A percentile compares a stretch with the other conserved stretches of the same genome.
Conservation (phyloP, 306 rosid genomes). For the Acacia acuminata region DNA sequence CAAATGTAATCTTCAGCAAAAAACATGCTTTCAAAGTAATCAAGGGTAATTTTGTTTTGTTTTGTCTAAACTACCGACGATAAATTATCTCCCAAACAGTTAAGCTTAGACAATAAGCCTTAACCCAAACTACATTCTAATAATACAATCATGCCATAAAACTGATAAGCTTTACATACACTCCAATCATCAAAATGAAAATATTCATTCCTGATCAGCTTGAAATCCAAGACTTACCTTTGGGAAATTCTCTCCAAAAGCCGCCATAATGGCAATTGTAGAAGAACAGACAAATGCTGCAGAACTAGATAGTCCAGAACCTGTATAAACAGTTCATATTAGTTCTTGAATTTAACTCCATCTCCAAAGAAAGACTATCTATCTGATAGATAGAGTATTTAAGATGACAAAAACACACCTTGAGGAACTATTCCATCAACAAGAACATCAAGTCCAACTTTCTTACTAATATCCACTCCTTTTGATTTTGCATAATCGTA, state of each 20-base stretch:
- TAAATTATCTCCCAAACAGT: not conserved
- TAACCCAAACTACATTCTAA: conserved; percentile 1
- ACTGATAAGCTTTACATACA: not conserved
- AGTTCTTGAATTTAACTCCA: conserved; percentile 1
- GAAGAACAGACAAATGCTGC: conserved; percentile 98
- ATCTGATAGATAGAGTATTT: conserved; percentile 14
- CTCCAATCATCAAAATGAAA: not conserved
- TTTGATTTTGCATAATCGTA: conserved; percentile 67
- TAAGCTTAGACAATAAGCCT: not conserved
- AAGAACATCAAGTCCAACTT: conserved; percentile 87
- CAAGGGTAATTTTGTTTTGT: not conserved
- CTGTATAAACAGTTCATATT: conserved; percentile 37
- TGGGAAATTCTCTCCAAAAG: conserved; percentile 73
- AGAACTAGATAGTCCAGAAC: conserved; percentile 96
- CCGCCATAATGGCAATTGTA: conserved; percentile 95
- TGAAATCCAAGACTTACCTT: conserved; percentile 50
- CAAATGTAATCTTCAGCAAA: conserved; percentile 17
- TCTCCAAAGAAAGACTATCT: conserved; percentile 8
- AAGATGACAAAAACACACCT: conserved; percentile 47
- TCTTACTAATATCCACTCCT: conserved; percentile 59
- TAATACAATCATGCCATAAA: not conserved
- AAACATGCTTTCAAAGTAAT: conserved; percentile 11
- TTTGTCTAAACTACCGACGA: not conserved
- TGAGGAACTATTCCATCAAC: conserved; percentile 94
- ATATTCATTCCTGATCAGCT: not conserved